Conservation (phyloP, 2,329 filamentous ascomycete genomes). For the Fusarium tuaranense region DNA sequence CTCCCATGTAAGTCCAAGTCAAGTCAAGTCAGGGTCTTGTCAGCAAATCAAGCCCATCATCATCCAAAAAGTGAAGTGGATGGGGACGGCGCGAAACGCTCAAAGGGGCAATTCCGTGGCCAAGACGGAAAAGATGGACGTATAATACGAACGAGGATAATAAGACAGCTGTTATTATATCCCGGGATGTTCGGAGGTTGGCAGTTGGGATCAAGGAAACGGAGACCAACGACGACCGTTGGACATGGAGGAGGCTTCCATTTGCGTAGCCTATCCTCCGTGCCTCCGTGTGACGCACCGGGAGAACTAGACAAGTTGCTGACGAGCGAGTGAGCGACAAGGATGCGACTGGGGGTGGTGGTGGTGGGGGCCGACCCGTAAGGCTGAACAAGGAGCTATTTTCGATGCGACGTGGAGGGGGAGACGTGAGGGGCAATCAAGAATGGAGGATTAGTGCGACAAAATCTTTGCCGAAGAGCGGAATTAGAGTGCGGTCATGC, state of each 20-base stretch:
- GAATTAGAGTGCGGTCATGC: slow-evolving; percentile 20
- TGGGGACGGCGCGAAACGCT: slow-evolving; percentile 10
- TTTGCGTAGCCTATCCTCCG: slow-evolving; percentile 21
- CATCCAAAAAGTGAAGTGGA: slow-evolving; percentile 21
- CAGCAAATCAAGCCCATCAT: slow-evolving; percentile 24
- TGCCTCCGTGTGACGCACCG: slow-evolving; percentile 16
- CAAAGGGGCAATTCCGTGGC: slow-evolving; percentile 6
- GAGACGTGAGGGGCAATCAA: slow-evolving; percentile 7
- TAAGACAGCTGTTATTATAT: slow-evolving; percentile 16
- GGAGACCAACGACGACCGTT: slow-evolving; percentile 1
- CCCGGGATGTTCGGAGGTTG: background rate
- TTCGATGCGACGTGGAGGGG: slow-evolving; percentile 15
- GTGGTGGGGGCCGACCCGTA: slow-evolving; percentile 41
- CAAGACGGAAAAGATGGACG: slow-evolving; percentile 5
- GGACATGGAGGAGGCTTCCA: slow-evolving; percentile 24
- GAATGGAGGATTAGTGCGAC: slow-evolving; percentile 9
- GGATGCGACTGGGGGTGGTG: slow-evolving; percentile 35
- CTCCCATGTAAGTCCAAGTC: slow-evolving; percentile 7
- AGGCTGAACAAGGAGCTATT: slow-evolving; percentile 45
- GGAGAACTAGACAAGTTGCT: slow-evolving; percentile 21
- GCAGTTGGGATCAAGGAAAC: slow-evolving; percentile 1
- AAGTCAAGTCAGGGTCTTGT: slow-evolving; percentile 34
- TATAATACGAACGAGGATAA: slow-evolving; percentile 1
- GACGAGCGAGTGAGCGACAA: slow-evolving; percentile 26
- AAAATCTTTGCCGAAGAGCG: slow-evolving; percentile 19